These are phyloP conservation scores for Fusarium succisae DNA, from an alignment of 2,329 filamentous ascomycete genomes.

Conservation along the genomic window DNA sequence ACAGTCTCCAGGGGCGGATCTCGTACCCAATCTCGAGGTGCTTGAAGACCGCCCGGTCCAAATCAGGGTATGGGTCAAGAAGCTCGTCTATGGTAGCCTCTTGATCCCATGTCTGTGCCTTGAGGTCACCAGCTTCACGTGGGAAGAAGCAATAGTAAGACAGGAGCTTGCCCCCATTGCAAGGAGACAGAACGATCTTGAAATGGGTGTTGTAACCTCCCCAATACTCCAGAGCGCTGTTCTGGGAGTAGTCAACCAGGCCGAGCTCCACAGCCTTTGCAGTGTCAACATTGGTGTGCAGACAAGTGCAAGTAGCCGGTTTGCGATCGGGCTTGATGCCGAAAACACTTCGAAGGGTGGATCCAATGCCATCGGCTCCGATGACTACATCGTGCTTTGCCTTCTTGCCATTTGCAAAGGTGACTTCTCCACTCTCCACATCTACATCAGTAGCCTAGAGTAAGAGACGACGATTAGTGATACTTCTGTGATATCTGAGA, in stretches of 20 bases:
- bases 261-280: not conserved
- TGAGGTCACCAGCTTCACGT: not conserved
- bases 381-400: not conserved
- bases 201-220: not conserved
- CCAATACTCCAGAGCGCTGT: not conserved
- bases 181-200: conserved; percentile 1
- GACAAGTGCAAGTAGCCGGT: not conserved
- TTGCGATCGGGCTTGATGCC: not conserved
- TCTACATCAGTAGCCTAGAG: not conserved
- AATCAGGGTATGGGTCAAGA: not conserved
- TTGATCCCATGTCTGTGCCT: not conserved
- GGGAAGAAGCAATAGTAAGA: conserved; percentile 5
- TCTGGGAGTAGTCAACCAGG: not conserved
- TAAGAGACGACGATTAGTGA: not conserved
- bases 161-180: not conserved
- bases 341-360: not conserved
- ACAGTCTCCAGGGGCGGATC: not conserved
- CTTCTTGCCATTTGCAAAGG: not conserved
- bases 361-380: not conserved
- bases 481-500: not conserved
- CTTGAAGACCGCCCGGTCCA: not conserved
- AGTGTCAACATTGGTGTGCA: not conserved
- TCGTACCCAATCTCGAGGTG: not conserved
- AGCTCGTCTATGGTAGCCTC: not conserved
- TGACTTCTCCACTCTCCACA: not conserved